Percentiles rank a stretch among this genome's conserved stretches.
These are phyloP conservation scores for Fusarium nematophilum DNA, from an alignment of 2,329 filamentous ascomycete genomes.

Conservation along the genomic window DNA sequence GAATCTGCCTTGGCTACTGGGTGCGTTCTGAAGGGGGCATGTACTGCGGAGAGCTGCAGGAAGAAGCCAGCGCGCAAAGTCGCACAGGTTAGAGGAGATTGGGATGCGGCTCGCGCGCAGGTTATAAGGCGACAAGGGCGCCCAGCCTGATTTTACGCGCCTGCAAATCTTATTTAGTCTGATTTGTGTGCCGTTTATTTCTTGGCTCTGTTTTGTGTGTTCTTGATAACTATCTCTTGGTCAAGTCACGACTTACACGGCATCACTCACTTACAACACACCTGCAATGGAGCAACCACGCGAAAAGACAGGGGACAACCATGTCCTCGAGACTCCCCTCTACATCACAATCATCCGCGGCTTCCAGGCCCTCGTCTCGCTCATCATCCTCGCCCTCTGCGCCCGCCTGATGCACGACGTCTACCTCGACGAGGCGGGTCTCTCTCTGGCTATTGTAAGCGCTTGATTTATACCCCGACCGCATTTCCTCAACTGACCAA, in stretches of 20 bases:
- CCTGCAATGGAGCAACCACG: conserved; percentile 38
- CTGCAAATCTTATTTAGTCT: too few relatives aligned
- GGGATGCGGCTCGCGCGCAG: too few relatives aligned
- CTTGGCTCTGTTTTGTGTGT: too few relatives aligned
- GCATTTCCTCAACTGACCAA: conserved; percentile 10
- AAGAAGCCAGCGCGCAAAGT: too few relatives aligned
- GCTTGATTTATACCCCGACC: not conserved
- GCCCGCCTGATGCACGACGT: conserved; percentile 52
- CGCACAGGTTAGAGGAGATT: too few relatives aligned
- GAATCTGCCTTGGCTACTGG: conserved; percentile 41
- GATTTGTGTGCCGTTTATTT: too few relatives aligned
- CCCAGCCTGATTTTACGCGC: too few relatives aligned
- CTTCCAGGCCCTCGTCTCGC: conserved; percentile 54
- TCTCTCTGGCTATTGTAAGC: conserved; percentile 38
- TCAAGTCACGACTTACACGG: not conserved
- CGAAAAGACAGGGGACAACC: conserved; percentile 20
- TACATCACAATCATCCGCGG: conserved; percentile 58
- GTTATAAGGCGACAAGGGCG: too few relatives aligned
- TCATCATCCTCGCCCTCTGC: conserved; percentile 58
- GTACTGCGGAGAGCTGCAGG: not conserved
- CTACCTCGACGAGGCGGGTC: conserved; percentile 31
- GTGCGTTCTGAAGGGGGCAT: not conserved
- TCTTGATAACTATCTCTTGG: too few relatives aligned
- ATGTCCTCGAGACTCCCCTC: conserved; percentile 54
- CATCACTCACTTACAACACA: too few relatives aligned